These are phyloP conservation scores for Mycena latifolia DNA, from an alignment of 768 basidiomycete genomes.

Conservation along the genomic window DNA sequence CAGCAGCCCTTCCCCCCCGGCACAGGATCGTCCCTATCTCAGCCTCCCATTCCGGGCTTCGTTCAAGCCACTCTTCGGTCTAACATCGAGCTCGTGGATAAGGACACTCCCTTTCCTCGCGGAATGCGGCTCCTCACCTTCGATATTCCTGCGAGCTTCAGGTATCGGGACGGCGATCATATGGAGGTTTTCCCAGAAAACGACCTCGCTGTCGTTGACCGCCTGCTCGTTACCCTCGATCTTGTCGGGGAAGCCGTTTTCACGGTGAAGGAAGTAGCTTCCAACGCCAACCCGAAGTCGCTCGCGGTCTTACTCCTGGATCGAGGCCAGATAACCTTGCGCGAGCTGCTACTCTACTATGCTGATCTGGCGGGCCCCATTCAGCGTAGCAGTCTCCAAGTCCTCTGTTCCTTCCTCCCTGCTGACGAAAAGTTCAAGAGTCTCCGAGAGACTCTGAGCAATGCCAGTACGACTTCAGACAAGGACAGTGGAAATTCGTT, in stretches of 20 bases:
- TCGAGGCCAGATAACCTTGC: constrained; percentile 22
- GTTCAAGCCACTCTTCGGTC: constrained; percentile 12
- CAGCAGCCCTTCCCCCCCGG: not conserved
- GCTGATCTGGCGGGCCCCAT: constrained; percentile 29
- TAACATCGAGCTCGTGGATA: constrained; percentile 29
- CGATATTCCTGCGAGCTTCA: constrained; percentile 23
- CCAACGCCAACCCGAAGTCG: constrained; percentile 20
- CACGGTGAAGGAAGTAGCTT: constrained; percentile 20
- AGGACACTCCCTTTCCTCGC: constrained; percentile 25
- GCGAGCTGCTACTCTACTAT: constrained; percentile 25
- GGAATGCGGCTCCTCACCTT: constrained; percentile 31
- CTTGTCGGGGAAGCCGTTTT: constrained; percentile 32
- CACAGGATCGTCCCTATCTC: not conserved
- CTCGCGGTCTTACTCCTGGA: constrained; percentile 20
- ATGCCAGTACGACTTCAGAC: constrained; percentile 7
- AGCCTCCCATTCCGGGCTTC: constrained; percentile 25
- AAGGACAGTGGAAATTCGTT: not conserved
- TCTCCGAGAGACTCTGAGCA: constrained; percentile 3
- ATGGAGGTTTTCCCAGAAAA: constrained; percentile 33
- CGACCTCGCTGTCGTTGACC: constrained; percentile 26
- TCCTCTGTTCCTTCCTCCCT: constrained; percentile 22
- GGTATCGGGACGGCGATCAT: constrained; percentile 33
- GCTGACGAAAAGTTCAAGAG: constrained; percentile 16
- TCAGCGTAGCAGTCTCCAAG: no score
- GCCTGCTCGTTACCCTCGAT: constrained; percentile 21